phyloP scores from a whole-genome alignment of 1,139 yeast species.

The Meyerozyma guilliermondii region DNA sequence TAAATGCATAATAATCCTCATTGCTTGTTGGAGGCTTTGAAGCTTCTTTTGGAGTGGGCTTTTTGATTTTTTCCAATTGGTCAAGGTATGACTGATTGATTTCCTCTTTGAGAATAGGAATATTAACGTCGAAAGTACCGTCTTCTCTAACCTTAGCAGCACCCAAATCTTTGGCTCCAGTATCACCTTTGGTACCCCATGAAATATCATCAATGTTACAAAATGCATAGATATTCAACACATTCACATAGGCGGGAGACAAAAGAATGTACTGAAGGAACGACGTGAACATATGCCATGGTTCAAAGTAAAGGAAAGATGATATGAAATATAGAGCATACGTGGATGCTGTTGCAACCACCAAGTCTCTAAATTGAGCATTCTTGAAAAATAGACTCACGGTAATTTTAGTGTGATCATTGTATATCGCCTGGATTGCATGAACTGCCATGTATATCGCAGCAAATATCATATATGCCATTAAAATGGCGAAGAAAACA shows the following conservation, averaged over 20 bases:
- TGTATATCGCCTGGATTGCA: constrained; percentile 33
- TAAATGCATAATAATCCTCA: constrained; percentile 73
- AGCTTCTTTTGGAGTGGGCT: constrained; percentile 23
- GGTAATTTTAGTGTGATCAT: constrained; percentile 26
- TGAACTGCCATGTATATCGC: constrained; percentile 47
- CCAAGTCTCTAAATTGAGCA: constrained; percentile 43
- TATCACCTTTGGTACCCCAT: constrained; percentile 46
- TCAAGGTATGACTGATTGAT: constrained; percentile 56
- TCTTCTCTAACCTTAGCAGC: constrained; percentile 62
- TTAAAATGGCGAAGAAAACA: constrained; percentile 20
- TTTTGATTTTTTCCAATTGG: constrained; percentile 58
- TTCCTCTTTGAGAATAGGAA: constrained; percentile 60
- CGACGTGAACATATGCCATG: constrained; percentile 50
- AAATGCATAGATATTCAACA: constrained; percentile 45
- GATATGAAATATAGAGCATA: constrained; percentile 44
- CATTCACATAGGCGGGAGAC: constrained; percentile 45
- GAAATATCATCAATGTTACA: constrained; percentile 48
- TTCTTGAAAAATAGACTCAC: constrained; percentile 36
- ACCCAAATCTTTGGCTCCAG: constrained; percentile 27
- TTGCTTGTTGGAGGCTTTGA: constrained; percentile 37
- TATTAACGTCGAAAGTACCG: constrained; percentile 62
- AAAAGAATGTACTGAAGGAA: constrained; percentile 41
- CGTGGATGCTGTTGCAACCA: constrained; percentile 44
- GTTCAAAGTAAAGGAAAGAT: constrained; percentile 44
- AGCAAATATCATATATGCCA: constrained; percentile 36